A percentile compares a stretch with the other conserved stretches of the same genome.
Conservation (phyloP, 1,284 basidiomycete species). For the Papiliotrema nemorosa region DNA sequence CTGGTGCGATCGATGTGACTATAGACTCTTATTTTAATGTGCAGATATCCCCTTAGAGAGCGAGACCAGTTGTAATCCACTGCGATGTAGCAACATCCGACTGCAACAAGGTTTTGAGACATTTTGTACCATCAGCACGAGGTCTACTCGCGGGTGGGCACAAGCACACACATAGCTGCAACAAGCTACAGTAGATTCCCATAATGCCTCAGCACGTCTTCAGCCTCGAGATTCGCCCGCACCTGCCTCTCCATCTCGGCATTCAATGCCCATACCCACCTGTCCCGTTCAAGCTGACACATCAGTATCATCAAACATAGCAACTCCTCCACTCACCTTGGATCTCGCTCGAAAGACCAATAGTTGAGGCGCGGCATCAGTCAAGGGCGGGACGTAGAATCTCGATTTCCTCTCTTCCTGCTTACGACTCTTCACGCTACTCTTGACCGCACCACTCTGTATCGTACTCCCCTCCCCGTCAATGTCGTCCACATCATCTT, state of each 20-base stretch:
- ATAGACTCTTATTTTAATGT: too few relatives aligned
- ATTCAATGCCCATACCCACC: slow-evolving; percentile 49
- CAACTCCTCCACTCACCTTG: slow-evolving; percentile 43
- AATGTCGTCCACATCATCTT: slow-evolving; percentile 8
- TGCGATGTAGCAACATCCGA: too few relatives aligned
- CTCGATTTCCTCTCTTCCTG: neutral
- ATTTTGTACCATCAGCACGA: too few relatives aligned
- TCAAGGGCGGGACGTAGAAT: slow-evolving; percentile 27
- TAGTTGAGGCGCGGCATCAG: slow-evolving; percentile 23
- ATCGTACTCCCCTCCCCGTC: neutral
- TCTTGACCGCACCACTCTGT: neutral
- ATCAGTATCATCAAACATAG: too few relatives aligned
- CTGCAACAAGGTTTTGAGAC: too few relatives aligned
- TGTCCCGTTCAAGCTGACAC: slow-evolving; percentile 46
- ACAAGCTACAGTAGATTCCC: too few relatives aligned
- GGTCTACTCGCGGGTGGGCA: too few relatives aligned
- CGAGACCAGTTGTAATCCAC: too few relatives aligned
- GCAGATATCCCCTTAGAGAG: too few relatives aligned
- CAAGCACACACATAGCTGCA: too few relatives aligned
- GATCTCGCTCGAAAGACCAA: slow-evolving; percentile 44
- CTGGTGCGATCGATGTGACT: too few relatives aligned
- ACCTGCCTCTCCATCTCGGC: slow-evolving; percentile 46
- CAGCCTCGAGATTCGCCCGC: slow-evolving; percentile 26
- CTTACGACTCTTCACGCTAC: neutral
- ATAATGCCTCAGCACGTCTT: slow-evolving; percentile 27